These are phyloP conservation scores for Gyrodon lividus DNA, from an alignment of 768 basidiomycete genomes.

Conservation along the genomic window DNA sequence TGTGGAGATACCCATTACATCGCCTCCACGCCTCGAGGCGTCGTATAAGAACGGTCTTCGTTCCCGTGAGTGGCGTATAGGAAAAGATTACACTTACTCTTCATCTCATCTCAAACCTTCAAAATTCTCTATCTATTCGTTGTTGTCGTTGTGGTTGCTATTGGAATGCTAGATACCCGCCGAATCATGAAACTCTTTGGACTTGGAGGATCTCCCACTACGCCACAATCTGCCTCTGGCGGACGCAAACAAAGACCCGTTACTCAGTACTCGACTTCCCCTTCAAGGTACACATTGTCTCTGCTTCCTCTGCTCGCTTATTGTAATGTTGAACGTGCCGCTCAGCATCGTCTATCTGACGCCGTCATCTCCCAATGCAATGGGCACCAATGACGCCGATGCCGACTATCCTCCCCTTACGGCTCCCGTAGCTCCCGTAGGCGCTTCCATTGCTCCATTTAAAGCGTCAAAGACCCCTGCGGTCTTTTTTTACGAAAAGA, in stretches of 20 bases:
- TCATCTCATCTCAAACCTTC: conserved; percentile 11
- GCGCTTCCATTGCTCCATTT: conserved; percentile 31
- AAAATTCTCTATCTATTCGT: conserved; percentile 29
- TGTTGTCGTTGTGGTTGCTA: conserved; percentile 17
- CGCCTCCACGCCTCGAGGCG: conserved; percentile 23
- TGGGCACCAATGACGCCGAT: conserved; percentile 9
- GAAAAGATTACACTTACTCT: conserved; percentile 15
- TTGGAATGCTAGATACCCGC: conserved; percentile 34
- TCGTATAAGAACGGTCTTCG: conserved; percentile 27
- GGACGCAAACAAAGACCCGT: conserved; percentile 20
- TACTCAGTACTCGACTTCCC: conserved; percentile 21
- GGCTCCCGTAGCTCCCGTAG: conserved; percentile 27
- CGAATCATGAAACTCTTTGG: conserved; percentile 34
- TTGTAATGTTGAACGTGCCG: not conserved
- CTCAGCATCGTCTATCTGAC: conserved; percentile 17
- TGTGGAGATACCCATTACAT: conserved; percentile 17
- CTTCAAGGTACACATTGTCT: conserved; percentile 15
- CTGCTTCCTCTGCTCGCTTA: not conserved
- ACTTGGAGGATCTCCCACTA: conserved; percentile 27
- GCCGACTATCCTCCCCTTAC: conserved; percentile 33
- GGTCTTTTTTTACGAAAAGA: conserved; percentile 64
- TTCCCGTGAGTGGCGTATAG: conserved; percentile 11
- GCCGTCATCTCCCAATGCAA: conserved; percentile 6
- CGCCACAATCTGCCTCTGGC: conserved; percentile 19
- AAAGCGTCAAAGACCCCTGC: conserved; percentile 29